phyloP scores from a whole-genome alignment of 176 grass and related monocot genomes.

The Hordeum marinum region DNA sequence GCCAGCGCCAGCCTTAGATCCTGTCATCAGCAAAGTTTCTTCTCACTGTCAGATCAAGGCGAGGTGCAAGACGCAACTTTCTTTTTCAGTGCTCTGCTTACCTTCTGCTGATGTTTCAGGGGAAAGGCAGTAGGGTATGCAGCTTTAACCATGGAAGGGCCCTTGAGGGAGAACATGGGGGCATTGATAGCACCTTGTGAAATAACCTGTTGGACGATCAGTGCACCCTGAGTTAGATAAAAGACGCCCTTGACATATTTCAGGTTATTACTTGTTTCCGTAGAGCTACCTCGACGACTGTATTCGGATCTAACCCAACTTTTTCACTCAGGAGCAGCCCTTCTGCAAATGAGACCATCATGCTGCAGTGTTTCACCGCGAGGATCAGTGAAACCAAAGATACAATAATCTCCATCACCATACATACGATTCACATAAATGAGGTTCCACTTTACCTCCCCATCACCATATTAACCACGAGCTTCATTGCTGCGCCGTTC shows the following conservation, averaged over 20 bases:
- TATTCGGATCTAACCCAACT: slow-evolving; percentile 69
- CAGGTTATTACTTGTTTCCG: neutral
- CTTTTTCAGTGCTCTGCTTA: slow-evolving; percentile 13
- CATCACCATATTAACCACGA: slow-evolving; percentile 97
- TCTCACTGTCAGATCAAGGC: neutral
- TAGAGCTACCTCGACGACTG: slow-evolving; percentile 62
- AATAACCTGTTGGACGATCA: slow-evolving; percentile 58
- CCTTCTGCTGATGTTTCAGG: slow-evolving; percentile 98
- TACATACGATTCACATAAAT: slow-evolving; percentile 14
- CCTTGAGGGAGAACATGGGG: slow-evolving; percentile 84
- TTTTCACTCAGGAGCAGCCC: slow-evolving; percentile 81
- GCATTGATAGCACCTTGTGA: slow-evolving; percentile 91
- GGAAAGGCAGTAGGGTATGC: slow-evolving; percentile 83
- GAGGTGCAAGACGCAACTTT: slow-evolving; percentile 28
- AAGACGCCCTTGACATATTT: neutral
- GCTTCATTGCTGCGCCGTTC: slow-evolving; percentile 94
- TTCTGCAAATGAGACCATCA: slow-evolving; percentile 96
- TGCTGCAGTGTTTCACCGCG: slow-evolving; percentile 47
- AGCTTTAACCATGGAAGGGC: slow-evolving; percentile 90
- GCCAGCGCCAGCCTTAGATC: slow-evolving; percentile 80
- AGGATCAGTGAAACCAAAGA: slow-evolving; percentile 14
- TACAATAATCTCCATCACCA: neutral
- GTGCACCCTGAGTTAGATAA: slow-evolving; percentile 12
- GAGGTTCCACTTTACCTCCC: slow-evolving; percentile 51
- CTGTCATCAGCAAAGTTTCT: slow-evolving; percentile 29